Evolutionary conservation across 805 yeast genomes (phyloP).

Genomic region (Candida gorgasii): DNA sequence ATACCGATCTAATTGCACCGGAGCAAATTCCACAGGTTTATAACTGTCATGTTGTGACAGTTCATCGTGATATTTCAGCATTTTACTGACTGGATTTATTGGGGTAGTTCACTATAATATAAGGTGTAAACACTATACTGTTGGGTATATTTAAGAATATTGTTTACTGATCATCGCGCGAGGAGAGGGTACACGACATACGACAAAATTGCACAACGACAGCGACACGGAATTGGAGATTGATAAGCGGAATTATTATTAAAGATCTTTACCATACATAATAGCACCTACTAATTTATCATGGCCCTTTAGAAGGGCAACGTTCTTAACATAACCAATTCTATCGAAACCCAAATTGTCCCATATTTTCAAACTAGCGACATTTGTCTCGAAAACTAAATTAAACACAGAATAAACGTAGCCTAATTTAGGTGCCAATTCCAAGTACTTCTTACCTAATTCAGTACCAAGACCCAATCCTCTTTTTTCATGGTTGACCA

Average conservation of each 20-base stretch:
- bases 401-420: conserved; percentile 84
- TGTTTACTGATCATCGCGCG: conserved; percentile 4
- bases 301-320: conserved; percentile 67
- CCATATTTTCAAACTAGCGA: conserved; percentile 79
- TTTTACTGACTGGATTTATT: not conserved
- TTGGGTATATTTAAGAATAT: conserved; percentile 28
- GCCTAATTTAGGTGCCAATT: conserved; percentile 77
- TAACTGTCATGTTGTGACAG: not conserved
- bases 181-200: too few species aligned
- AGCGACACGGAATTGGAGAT: too few species aligned
- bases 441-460: conserved; percentile 66
- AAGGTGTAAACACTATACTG: conserved; percentile 35
- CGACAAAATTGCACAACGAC: not conserved
- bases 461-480: conserved; percentile 69
- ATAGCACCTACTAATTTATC: conserved; percentile 71
- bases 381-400: conserved; percentile 79
- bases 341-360: conserved; percentile 78
- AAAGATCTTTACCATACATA: conserved; percentile 68
- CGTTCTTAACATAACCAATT: conserved; percentile 74
- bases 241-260: too few species aligned
- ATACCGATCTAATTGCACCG: conserved; percentile 48
- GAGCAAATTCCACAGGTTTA: conserved; percentile 11
- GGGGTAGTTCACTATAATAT: too few species aligned
- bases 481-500: conserved; percentile 60
- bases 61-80: conserved; percentile 9